Evolutionary conservation across 1,139 yeast genomes (phyloP).

Genomic region (Trichomonascaceae sp.): DNA sequence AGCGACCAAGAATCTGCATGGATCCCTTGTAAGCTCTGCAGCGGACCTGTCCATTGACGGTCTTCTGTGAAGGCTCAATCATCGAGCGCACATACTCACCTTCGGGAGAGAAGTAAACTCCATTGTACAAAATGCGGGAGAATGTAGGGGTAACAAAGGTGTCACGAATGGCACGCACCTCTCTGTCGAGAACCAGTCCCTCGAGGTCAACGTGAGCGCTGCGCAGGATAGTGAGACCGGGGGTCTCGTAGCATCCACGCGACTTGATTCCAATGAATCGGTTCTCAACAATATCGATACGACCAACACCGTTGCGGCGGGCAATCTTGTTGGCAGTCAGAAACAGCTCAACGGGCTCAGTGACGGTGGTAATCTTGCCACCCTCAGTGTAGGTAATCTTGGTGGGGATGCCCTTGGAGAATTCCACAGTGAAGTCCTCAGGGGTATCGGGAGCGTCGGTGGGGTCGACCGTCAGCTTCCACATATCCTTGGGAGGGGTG

Average conservation of each 20-base stretch:
- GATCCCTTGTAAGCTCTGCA: slow-evolving; percentile 88
- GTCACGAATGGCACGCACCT: slow-evolving; percentile 94
- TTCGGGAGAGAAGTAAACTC: slow-evolving; percentile 96
- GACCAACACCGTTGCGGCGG: slow-evolving; percentile 98
- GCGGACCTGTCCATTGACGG: slow-evolving; percentile 95
- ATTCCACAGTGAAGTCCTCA: slow-evolving; percentile 73
- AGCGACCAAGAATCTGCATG: slow-evolving; percentile 78
- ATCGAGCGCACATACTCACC: slow-evolving; percentile 89
- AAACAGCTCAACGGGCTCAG: slow-evolving; percentile 87
- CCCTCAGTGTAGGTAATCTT: slow-evolving; percentile 56
- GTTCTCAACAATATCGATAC: slow-evolving; percentile 97
- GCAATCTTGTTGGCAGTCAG: slow-evolving; percentile 88
- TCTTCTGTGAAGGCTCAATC: slow-evolving; percentile 87
- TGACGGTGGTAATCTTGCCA: slow-evolving; percentile 47
- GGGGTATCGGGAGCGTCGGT: slow-evolving; percentile 87
- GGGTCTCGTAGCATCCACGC: slow-evolving; percentile 99
- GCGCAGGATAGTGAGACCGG: slow-evolving; percentile 92
- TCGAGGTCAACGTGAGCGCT: slow-evolving; percentile 89
- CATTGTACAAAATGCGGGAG: slow-evolving; percentile 86
- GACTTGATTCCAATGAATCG: slow-evolving; percentile 98
- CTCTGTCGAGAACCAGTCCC: slow-evolving; percentile 94
- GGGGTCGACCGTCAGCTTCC: slow-evolving; percentile 97
- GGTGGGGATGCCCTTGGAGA: slow-evolving; percentile 77
- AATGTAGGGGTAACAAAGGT: slow-evolving; percentile 87
- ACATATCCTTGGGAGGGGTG: slow-evolving; percentile 99